Base-by-base conservation (phyloP, 305 asterid genomes). In the Fraxinus floribunda region DNA sequence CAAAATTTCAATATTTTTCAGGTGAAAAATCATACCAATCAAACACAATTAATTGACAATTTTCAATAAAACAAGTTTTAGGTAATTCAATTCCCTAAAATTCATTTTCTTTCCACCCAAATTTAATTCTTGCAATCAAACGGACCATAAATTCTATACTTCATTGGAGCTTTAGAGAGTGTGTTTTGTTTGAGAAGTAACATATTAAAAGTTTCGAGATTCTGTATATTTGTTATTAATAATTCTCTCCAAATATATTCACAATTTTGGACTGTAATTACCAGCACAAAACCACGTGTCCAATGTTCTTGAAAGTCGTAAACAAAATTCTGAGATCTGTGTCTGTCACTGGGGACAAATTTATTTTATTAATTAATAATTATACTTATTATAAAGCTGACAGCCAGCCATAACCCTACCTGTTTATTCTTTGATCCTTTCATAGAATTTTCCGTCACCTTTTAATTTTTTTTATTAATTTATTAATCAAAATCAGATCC, bases 381-480 rank as follows among this genome's bases (percentile, higher is more conserved):
- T 26, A 34, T 49, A 22, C 11, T 18, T 26, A 20, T 29, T 16
- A 49, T 55, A 57, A 38, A 29, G 70, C 83, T 81, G 86, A 79
- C 85, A 85, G 38, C 78, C 72, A 81, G 39, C 49, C 7, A 29
- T n/a, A 32, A 10, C 64, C 85, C 82, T 83, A 86, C 81, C 24
- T 62, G 9, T 38, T 83, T 35, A 5, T 78, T 44, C 75, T 77
- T 78, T 83, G 78, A 85, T 81, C 87, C 75, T 73, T 60, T 29
- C 86, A 22, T 82, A 22, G 86, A 68, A 80, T 76, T 80, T 80
- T 83, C 84, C 84, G 77, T 36, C 87, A 32, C 4, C 13, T 13
- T n/a, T 36, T 71, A 2, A 3, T 15, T 49, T 52, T 15, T 30
- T 24, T 32, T 3, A 49, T 49, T 52, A 52, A 5, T 52, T 16